Base-by-base conservation (phyloP, 352 stramenopile genomes). In the Phytophthora idaei region DNA sequence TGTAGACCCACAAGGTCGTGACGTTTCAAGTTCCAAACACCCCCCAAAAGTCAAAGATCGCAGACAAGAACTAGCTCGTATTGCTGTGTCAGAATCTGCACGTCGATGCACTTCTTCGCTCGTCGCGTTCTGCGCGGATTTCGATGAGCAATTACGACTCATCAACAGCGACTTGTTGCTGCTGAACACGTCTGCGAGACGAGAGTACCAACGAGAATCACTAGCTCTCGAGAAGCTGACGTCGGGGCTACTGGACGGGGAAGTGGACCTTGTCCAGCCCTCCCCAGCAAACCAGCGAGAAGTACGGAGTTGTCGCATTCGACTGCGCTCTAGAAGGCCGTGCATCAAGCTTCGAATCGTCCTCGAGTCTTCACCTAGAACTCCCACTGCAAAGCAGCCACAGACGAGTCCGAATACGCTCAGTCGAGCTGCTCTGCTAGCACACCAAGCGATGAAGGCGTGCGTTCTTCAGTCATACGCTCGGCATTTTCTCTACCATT, bases 401-500 rank as follows among this genome's bases (percentile, higher is more conserved):
- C 32, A 32, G 15, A 28, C 41, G 21, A 64, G 51, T 55, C 44
- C 55, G 2, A 58, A 67, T 17, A 17, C 39, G 29, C 52, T 47
- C 46, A 75, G 48, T 66, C 67, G 57, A 45, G 29, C 49, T 21
- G 28, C 58, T 37, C n/a, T 48, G 5, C 36, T 76, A 36, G 56
- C 62, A 9, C 54, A 61, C 9, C 52, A 76, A 66, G 61, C 57
- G 12, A 51, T 76, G 5, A 60, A 71, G 39, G 66, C 55, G n/a
- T 44, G 52, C 15, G 58, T 67, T 17, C 29, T 80, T 39, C 73
- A 80, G 54, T 57, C 59, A 29, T 67, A 52, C 54, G 27, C 51
- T 32, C 69, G 73, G 10, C 34, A 44, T 5, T 78, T 67, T 17
- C 54, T 81, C 15, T 81, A 70, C 36, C 15, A 7, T 2, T 54